Conservation (phyloP, 345 rosid genomes). For the Heritiera littoralis region DNA sequence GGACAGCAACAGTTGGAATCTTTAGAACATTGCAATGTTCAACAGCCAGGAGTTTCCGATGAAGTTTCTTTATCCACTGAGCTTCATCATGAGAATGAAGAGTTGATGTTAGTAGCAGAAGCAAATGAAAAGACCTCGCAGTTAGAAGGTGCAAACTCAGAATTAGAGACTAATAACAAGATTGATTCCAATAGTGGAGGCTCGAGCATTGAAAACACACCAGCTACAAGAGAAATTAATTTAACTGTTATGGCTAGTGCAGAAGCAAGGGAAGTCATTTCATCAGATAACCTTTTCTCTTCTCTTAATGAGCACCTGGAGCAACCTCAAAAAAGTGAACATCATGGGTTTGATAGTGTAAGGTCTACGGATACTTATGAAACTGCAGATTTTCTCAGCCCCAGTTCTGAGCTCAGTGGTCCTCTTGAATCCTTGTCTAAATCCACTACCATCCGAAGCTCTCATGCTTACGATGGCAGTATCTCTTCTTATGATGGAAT, state of each 20-base stretch:
- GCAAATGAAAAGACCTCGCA: conserved; percentile 25
- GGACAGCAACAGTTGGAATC: conserved; percentile 17
- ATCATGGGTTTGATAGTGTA: conserved; percentile 14
- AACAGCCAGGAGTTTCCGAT: conserved; percentile 24
- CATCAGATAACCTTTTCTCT: conserved; percentile 20
- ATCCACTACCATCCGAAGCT: conserved; percentile 49
- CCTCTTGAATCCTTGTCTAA: conserved; percentile 33
- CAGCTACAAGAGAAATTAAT: conserved; percentile 13
- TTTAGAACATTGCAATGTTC: conserved; percentile 7
- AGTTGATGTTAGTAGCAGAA: conserved; percentile 23
- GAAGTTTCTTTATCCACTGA: conserved; percentile 23
- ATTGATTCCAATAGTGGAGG: conserved; percentile 21
- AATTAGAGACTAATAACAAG: conserved; percentile 13
- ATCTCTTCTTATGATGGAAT: conserved; percentile 65
- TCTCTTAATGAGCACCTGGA: conserved; percentile 31
- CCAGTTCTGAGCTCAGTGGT: conserved; percentile 49
- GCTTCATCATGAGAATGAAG: conserved; percentile 28
- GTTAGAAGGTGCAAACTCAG: conserved; percentile 26
- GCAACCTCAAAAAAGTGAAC: conserved; percentile 24
- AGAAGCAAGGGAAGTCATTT: conserved; percentile 22
- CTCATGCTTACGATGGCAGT: conserved; percentile 68
- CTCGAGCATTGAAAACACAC: conserved; percentile 2
- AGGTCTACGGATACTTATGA: conserved; percentile 40
- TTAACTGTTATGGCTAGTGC: conserved; percentile 18
- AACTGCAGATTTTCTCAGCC: conserved; percentile 35